Percentiles rank a stretch among this genome's conserved stretches.
phyloP scores from a whole-genome alignment of 257 asterid genomes.

The Capsicum rhomboideum region DNA sequence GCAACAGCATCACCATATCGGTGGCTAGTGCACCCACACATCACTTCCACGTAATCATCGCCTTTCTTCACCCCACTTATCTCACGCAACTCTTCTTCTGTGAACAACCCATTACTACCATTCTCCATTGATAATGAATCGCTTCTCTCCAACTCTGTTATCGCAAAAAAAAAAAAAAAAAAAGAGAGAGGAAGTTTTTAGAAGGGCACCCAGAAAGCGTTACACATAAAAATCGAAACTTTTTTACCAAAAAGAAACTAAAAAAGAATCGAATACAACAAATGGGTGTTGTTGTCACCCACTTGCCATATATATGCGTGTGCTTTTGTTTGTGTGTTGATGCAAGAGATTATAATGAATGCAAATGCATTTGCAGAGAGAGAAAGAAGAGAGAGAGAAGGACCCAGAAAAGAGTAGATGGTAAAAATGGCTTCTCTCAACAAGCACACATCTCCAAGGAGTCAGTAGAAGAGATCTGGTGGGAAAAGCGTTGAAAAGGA shows the following conservation, averaged over 20 bases:
- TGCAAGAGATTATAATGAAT: neutral
- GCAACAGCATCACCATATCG: slow-evolving; percentile 62
- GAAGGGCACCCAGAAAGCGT: slow-evolving; percentile 2
- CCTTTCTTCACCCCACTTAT: slow-evolving; percentile 29
- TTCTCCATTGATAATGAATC: slow-evolving; percentile 5
- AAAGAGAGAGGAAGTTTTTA: neutral
- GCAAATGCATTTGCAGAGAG: neutral
- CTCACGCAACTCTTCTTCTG: slow-evolving; percentile 33
- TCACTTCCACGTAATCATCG: slow-evolving; percentile 49
- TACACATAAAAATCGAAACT: slow-evolving; percentile 13
- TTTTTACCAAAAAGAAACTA: slow-evolving; percentile 3
- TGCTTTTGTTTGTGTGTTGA: neutral
- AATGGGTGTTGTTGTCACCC: slow-evolving; percentile 10
- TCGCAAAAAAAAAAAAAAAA: neutral
- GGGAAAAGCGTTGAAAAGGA: slow-evolving; percentile 29
- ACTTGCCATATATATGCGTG: slow-evolving; percentile 13
- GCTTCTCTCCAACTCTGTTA: slow-evolving; percentile 1
- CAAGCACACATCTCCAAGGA: slow-evolving; percentile 31
- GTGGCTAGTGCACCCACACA: slow-evolving; percentile 58
- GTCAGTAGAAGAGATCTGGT: slow-evolving; percentile 32
- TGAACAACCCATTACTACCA: slow-evolving; percentile 19
- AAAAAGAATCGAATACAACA: slow-evolving; percentile 13
- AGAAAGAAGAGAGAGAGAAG: neutral
- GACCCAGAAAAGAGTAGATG: slow-evolving; percentile 2
- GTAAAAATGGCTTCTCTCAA: slow-evolving; percentile 9